Conservation (phyloP, 805 yeast genomes). For the Candida yuanshanica region DNA sequence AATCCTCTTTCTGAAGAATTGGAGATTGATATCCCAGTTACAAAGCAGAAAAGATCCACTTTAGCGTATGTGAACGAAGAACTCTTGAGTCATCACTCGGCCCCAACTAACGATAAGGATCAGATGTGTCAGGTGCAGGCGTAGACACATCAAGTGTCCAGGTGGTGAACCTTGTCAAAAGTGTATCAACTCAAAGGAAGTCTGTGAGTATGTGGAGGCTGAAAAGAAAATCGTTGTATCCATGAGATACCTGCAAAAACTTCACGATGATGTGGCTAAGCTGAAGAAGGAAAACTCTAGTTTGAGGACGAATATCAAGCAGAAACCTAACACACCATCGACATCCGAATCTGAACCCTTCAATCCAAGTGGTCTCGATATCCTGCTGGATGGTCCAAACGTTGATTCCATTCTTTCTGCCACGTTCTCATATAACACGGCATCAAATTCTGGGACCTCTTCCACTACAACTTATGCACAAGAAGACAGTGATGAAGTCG, state of each 20-base stretch:
- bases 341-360: neutral
- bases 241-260: constrained; percentile 57
- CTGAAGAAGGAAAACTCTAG: constrained; percentile 62
- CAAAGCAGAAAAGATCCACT: constrained; percentile 19
- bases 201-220: constrained; percentile 68
- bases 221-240: constrained; percentile 70
- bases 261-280: constrained; percentile 62
- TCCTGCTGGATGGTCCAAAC: constrained; percentile 18
- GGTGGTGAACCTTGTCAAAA: constrained; percentile 71
- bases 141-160: constrained; percentile 70
- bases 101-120: constrained; percentile 1
- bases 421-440: constrained; percentile 22
- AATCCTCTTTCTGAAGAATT: constrained; percentile 1
- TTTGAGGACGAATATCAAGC: constrained; percentile 33
- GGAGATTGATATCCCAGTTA: constrained; percentile 10
- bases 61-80: constrained; percentile 17
- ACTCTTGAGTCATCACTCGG: neutral
- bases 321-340: constrained; percentile 3
- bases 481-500: constrained; percentile 39
- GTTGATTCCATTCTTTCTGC: constrained; percentile 21
- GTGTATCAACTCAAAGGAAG: constrained; percentile 48
- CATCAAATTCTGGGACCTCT: constrained; percentile 16
- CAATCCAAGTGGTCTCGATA: constrained; percentile 8
- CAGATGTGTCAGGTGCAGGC: constrained; percentile 58
- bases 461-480: constrained; percentile 2